Base-by-base conservation (phyloP, 1,139 yeast genomes). In the Debaryomyces singareniensis region DNA sequence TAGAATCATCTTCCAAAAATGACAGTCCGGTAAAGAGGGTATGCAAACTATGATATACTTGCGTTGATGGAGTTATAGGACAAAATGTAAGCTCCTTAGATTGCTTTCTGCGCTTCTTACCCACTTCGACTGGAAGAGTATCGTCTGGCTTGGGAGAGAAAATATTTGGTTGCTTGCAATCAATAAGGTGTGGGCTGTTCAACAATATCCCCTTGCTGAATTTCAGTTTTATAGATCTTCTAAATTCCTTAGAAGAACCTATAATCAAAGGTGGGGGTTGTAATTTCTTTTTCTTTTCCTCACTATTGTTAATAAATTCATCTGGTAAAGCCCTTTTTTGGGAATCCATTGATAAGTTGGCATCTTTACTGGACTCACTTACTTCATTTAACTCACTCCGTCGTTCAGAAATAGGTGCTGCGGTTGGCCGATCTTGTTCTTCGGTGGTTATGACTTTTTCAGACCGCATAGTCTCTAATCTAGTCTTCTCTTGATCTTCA, bases 161-260 rank as follows among this genome's bases (percentile, higher is more conserved):
- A 20, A 35, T 44, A 30, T 53, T 54, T 5, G 62, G 58, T 15
- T 49, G 61, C 32, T 56, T 58, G 13, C 56, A 37, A 23, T 60
- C 62, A 2, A 59, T 58, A 53, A 47, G 56, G 52, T 44, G 67
- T 30, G 48, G 71, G 37, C 47, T 61, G 40, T 68, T 64, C 2
- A 75, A 55, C 23, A 59, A 49, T 26, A 73, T 56, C 0, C 84
- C 83, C 39, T 74, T 73, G 5, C 68, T 44, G 3, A 62, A 44
- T 26, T 74, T 60, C 3, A 60, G 34, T 34, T 63, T 67, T 14
- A 72, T 53, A 3, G 71, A 57, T 32, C 85, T 54, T 29, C 49
- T 54, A 39, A 57, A 68, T 27, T 64, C 65, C 13, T 50, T 52
- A 2, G 71, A 58, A 1, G 81, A 71, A 1, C 74, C 75, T n/a